Evolutionary conservation across 208 protist species (phyloP), one percentile per base, ranked within the genome.

Genomic region (Trypanosoma mega): DNA sequence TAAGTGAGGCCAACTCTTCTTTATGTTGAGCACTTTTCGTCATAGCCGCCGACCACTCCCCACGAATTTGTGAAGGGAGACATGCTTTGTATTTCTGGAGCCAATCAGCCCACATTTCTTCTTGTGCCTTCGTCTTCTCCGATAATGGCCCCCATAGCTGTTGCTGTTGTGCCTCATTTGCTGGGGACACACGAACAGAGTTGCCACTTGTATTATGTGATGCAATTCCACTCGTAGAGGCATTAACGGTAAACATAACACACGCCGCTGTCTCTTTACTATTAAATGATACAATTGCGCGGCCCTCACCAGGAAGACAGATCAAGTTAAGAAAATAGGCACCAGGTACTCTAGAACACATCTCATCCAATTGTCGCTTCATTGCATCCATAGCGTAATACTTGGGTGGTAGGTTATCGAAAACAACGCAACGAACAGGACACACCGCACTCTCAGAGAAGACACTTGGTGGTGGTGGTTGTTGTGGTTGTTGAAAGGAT

Each of bases 251-350:
- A 51, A 63, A 61, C 37, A 57, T 55, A 23, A 70, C 63, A 23
- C 47, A 41, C 7, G 63, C 63, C 9, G 63, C 63, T 2, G 48
- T 52, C 30, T 56, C 55, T 3, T 70, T 70, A 20, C 36, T 70
- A 34, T 57, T 57, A 47, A 70, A 63, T 24, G 63, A 70, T 4
- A 63, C 63, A 62, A 70, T 62, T 7, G 55, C 63, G 33, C 31
- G 33, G 11, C 47, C 16, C 36, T 70, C 48, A 41, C 8, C 29
- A 7, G 53, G 54, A 24, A 63, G 23, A 41, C 63, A 70, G n/a
- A 33, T 43, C 0, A 70, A 37, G 21, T 63, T 70, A n/a, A 70
- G 31, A 31, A 62, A 70, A 20, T 30, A 61, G 18, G 63, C 43
- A 36, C 61, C 53, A 4, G 63, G 63, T 58, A 70, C 63, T 49